These are phyloP conservation scores for Penicillium sp. DNA, from an alignment of 2,329 filamentous ascomycete genomes.

Conservation along the genomic window DNA sequence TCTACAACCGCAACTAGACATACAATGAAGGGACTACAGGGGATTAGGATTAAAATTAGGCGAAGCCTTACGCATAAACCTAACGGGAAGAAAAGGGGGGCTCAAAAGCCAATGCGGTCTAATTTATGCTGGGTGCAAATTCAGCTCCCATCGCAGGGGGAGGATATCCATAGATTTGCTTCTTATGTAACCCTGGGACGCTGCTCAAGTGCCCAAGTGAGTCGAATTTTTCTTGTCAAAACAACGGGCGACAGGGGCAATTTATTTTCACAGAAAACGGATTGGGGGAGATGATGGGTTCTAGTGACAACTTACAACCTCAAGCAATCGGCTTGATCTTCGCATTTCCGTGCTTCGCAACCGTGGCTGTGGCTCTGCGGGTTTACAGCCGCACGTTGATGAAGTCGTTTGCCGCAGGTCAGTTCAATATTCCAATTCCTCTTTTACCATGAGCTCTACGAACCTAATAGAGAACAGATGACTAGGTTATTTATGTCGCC, in stretches of 20 bases:
- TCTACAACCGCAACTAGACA: neutral
- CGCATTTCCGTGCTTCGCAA: slow-evolving; percentile 18
- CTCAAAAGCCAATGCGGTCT: too few relatives aligned
- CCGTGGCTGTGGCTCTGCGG: slow-evolving; percentile 16
- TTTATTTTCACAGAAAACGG: neutral
- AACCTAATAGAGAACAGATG: neutral
- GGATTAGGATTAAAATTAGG: neutral
- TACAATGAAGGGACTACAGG: too few relatives aligned
- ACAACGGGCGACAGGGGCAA: neutral
- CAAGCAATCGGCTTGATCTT: slow-evolving; percentile 20
- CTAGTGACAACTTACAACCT: slow-evolving; percentile 14
- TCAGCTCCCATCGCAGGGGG: too few relatives aligned
- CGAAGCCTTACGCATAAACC: neutral
- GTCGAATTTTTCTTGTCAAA: neutral
- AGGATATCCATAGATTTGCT: neutral
- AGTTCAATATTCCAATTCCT: neutral
- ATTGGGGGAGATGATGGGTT: neutral
- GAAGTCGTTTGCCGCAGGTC: slow-evolving; percentile 18
- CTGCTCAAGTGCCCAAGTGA: neutral
- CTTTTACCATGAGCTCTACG: neutral
- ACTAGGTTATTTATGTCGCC: neutral
- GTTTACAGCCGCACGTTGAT: slow-evolving; percentile 18
- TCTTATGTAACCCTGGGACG: neutral
- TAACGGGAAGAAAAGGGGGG: too few relatives aligned
- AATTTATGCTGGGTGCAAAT: neutral